Evolutionary conservation across 148 eudicot species (phyloP), one percentile per base, ranked within the genome.

Genomic region (Chenopodium album): DNA sequence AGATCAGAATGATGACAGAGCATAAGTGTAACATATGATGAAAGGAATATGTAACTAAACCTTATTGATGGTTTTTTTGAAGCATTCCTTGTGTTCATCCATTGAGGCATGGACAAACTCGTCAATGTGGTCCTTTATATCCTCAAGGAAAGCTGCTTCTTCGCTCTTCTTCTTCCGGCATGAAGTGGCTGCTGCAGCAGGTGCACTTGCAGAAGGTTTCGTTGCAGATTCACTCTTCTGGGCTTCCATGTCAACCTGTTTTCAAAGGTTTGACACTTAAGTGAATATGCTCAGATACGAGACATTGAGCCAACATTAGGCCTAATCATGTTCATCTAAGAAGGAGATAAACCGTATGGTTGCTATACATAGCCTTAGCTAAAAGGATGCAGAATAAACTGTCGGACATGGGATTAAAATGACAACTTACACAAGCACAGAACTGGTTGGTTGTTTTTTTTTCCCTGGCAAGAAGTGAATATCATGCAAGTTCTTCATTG

Each of bases 161-260:
- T 88, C 90, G 0, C 62, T 82, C 83, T 86, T 88, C 87, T 86
- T 85, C 84, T 81, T 85, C 60, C 89, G 71, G 63, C 90, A 88
- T 75, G 90, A 86, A 76, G 78, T 63, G 34, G 78, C 46, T 6
- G 64, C 79, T 50, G 87, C 79, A 20, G 80, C 9, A 2, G 84
- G 20, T 28, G 76, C 85, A 32, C 81, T 52, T 71, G 86, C 29
- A 12, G 63, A 22, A 56, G 76, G 79, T 19, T 77, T 78, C 19
- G 60, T 50, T 75, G 69, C 86, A 28, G 86, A 31, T 64, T 73
- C 82, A 78, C 50, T 82, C 78, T 84, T 86, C 64, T 86, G 88
- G 3, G 88, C 56, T 77, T 80, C 87, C 90, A 88, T 88, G 60
- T 78, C 54, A 60, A 71, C 41, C 76, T 75, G 65, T 46, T 32